Evolutionary conservation across 345 rosid species (phyloP), one percentile per base, ranked within the genome.

Genomic region (Moricandia moricandioides): DNA sequence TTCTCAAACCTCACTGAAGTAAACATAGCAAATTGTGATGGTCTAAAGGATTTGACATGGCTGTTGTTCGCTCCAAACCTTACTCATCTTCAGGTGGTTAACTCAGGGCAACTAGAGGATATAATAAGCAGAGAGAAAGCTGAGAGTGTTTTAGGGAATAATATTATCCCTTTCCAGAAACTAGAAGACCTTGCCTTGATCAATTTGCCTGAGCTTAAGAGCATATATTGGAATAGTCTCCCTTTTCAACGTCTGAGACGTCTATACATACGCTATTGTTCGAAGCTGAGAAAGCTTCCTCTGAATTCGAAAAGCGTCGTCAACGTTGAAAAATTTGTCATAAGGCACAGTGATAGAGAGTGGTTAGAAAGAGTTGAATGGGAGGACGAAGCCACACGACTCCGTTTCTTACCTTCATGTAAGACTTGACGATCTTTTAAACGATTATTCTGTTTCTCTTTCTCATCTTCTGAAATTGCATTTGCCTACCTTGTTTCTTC

Each of bases 1-100:
- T 52, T 52, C 27, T 52, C 27, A 17, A 52, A 52, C 57, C 57
- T 52, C 27, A 7, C 27, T 52, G 4, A 1, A 2, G 57, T 17
- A 9, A 7, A 1, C 0, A 52, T 18, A 52, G 4, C 2, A 17
- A 10, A 9, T 18, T 71, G 76, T 11, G 3, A 63, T 1, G 34
- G 45, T 40, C 31, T 71, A 1, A 77, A 47, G 54, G 80, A 77
- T 35, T 57, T 71, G 71, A 71, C 76, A 5, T 77, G 76, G 80
- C 49, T 77, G 14, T 7, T 77, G 66, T 59, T 55, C 13, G 72
- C 72, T n/a, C 72, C 67, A 0, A 77, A 71, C 61, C 76, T 77
- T 8, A 63, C 58, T 13, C 11, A 17, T 57, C 71, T 77, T 2
- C 5, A 2, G 5, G 67, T 56, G 51, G 1, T 9, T 34, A 5